These are phyloP conservation scores for Cercospora sojina DNA, from an alignment of 2,329 filamentous ascomycete species.

Conservation along the genomic window DNA sequence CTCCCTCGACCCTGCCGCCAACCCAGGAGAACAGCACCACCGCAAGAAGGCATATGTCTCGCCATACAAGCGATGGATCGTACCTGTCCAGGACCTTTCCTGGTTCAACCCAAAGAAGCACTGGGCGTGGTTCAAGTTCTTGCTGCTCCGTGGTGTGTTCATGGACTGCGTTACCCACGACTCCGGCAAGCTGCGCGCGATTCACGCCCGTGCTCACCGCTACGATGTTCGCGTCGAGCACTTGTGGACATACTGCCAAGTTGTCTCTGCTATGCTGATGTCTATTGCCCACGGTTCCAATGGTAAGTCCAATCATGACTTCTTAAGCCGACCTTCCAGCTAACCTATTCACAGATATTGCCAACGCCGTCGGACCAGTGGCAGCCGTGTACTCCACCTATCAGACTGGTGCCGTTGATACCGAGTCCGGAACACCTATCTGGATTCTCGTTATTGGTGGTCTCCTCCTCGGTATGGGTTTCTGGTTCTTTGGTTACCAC, in stretches of 20 bases:
- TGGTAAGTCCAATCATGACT: not conserved
- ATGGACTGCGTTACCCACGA: constrained; percentile 32
- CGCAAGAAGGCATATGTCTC: not conserved
- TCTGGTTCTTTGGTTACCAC: constrained; percentile 62
- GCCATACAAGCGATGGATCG: constrained; percentile 38
- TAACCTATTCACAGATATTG: constrained; percentile 44
- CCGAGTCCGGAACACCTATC: constrained; percentile 53
- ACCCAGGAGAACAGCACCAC: not conserved
- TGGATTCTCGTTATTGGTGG: constrained; percentile 62
- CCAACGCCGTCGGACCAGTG: constrained; percentile 63
- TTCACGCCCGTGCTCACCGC: constrained; percentile 56
- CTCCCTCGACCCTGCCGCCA: constrained; percentile 1
- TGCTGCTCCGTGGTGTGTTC: constrained; percentile 27
- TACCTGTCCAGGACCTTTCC: constrained; percentile 32
- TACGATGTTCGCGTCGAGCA: constrained; percentile 63
- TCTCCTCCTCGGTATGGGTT: constrained; percentile 53
- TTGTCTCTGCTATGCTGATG: constrained; percentile 66
- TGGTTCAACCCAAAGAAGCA: constrained; percentile 16
- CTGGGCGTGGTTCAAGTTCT: constrained; percentile 24
- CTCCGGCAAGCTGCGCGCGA: constrained; percentile 22
- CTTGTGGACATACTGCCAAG: constrained; percentile 64
- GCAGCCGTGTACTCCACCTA: constrained; percentile 62
- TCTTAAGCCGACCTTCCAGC: no score
- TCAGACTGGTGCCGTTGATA: constrained; percentile 46
- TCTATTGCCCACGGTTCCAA: constrained; percentile 69